Percentiles rank a stretch among this genome's conserved stretches.
Evolutionary conservation across 2,329 filamentous ascomycete species (phyloP).

Genomic region (Neonectria magnoliae): DNA sequence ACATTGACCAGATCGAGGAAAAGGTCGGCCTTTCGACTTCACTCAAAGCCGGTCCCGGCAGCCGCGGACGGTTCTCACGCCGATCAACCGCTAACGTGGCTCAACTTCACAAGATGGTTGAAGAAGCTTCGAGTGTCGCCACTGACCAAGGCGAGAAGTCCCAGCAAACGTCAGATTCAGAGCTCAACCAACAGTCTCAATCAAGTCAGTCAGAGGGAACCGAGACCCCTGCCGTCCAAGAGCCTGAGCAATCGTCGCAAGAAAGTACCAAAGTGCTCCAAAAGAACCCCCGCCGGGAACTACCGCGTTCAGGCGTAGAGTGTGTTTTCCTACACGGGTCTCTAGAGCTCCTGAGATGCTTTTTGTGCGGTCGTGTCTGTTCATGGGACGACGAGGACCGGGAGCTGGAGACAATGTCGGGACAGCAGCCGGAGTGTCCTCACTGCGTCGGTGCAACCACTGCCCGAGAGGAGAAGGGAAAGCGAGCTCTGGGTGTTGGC

Average conservation of each 20-base stretch:
- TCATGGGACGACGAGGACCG: conserved; percentile 68
- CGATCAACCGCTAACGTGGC: conserved; percentile 51
- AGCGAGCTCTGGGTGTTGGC: conserved; percentile 73
- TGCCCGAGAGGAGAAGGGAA: conserved; percentile 71
- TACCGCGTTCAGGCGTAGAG: conserved; percentile 60
- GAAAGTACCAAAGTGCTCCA: conserved; percentile 31
- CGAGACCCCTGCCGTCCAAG: conserved; percentile 22
- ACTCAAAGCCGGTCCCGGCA: conserved; percentile 69
- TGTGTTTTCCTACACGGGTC: conserved; percentile 79
- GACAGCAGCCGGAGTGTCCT: conserved; percentile 74
- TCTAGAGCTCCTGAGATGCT: conserved; percentile 71
- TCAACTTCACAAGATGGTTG: conserved; percentile 52
- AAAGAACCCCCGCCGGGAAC: conserved; percentile 41
- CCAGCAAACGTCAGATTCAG: conserved; percentile 32
- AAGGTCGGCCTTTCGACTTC: conserved; percentile 74
- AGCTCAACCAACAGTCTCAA: conserved; percentile 31
- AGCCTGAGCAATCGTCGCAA: conserved; percentile 33
- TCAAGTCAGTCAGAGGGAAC: conserved; percentile 27
- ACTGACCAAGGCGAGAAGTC: conserved; percentile 36
- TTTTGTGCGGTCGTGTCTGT: conserved; percentile 66
- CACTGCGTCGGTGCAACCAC: conserved; percentile 71
- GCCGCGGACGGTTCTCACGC: conserved; percentile 67
- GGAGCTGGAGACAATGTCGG: conserved; percentile 67
- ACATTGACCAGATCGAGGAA: conserved; percentile 78
- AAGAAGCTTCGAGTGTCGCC: conserved; percentile 42